phyloP scores from a whole-genome alignment of 169 alveolate genomes.

The Gregarina niphandrodes region DNA sequence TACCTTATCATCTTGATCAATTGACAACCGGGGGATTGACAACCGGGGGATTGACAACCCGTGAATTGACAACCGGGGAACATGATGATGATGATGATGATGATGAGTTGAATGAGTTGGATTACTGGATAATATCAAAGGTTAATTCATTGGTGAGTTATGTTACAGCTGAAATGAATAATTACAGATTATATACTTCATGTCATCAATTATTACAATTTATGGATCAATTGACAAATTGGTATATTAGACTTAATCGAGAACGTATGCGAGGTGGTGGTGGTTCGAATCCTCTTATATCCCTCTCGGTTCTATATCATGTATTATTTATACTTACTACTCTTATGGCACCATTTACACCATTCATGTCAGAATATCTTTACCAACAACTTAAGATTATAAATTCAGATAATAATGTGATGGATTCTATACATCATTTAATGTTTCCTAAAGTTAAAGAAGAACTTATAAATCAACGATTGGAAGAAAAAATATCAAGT shows the following conservation, averaged over 20 bases:
- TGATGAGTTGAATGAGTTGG: too few species aligned
- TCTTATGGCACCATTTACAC: slow-evolving; percentile 68
- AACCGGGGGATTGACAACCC: background rate
- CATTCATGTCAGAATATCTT: slow-evolving; percentile 66
- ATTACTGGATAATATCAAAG: too few species aligned
- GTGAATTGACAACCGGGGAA: background rate
- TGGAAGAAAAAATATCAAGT: too few species aligned
- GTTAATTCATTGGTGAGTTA: slow-evolving; percentile 26
- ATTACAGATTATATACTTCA: slow-evolving; percentile 78
- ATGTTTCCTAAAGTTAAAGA: too few species aligned
- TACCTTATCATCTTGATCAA: slow-evolving; percentile 32
- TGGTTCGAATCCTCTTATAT: slow-evolving; percentile 27
- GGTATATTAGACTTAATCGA: slow-evolving; percentile 83
- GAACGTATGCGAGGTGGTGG: slow-evolving; percentile 81
- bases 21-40: background rate
- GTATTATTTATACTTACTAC: slow-evolving; percentile 2
- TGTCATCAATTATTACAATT: slow-evolving; percentile 68
- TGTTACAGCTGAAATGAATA: slow-evolving; percentile 76
- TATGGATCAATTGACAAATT: slow-evolving; percentile 79
- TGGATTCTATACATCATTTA: too few species aligned
- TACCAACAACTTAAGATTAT: slow-evolving; percentile 61
- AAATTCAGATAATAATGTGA: too few species aligned
- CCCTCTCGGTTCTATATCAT: background rate
- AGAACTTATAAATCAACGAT: too few species aligned
- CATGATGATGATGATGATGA: too few species aligned